phyloP scores from a whole-genome alignment of 2,329 filamentous ascomycete genomes.

The Penicillium thymicola region DNA sequence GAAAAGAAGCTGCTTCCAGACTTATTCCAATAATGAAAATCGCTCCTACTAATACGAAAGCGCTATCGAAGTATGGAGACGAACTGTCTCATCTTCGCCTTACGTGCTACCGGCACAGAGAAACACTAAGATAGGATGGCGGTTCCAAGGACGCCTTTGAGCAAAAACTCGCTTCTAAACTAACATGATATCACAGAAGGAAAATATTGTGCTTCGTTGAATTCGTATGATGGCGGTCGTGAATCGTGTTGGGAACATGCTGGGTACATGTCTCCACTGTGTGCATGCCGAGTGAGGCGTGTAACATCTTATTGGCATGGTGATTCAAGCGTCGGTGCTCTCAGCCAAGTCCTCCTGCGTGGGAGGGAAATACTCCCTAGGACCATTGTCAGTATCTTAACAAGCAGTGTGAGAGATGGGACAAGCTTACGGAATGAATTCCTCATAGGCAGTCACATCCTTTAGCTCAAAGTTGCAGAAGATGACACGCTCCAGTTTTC shows the following conservation, averaged over 20 bases:
- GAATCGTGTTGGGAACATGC: not conserved
- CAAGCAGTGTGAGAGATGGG: not conserved
- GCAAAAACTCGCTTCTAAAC: not conserved
- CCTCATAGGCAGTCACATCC: slow-evolving; percentile 70
- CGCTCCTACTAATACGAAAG: not conserved
- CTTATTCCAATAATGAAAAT: not conserved
- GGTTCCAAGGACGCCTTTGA: not conserved
- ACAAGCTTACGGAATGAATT: slow-evolving; percentile 66
- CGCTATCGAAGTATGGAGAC: not conserved
- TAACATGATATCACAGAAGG: not conserved
- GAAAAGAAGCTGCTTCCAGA: not conserved
- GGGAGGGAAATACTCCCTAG: slow-evolving; percentile 51
- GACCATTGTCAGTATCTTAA: slow-evolving; percentile 4
- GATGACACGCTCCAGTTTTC: slow-evolving; percentile 65
- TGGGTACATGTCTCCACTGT: not conserved
- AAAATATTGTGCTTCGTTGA: not conserved
- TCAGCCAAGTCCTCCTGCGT: slow-evolving; percentile 32
- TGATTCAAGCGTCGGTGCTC: not conserved
- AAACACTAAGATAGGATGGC: not conserved
- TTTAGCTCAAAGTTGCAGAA: slow-evolving; percentile 82
- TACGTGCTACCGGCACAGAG: not conserved
- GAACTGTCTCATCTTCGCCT: not conserved
- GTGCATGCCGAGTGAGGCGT: not conserved
- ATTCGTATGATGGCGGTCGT: not conserved
- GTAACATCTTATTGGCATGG: not conserved